Evolutionary conservation across 306 rosid genomes (phyloP).

Genomic region (Datisca glomerata): DNA sequence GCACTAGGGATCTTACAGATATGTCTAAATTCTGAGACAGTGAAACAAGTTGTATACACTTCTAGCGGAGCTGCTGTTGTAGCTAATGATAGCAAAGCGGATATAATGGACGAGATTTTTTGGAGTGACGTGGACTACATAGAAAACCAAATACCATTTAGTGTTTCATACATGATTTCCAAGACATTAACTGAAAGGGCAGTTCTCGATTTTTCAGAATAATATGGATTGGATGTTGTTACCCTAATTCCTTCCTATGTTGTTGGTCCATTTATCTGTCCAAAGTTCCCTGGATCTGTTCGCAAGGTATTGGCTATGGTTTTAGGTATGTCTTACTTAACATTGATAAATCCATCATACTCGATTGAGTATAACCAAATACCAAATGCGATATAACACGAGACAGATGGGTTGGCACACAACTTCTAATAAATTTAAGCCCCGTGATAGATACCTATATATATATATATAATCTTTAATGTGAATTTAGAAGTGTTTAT

Average conservation of each 20-base stretch:
- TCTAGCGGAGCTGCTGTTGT: conserved; percentile 30
- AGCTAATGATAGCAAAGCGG: not conserved
- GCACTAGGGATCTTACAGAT: conserved; percentile 41
- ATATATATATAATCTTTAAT: no score
- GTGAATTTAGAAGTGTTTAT: no score
- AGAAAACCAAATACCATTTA: conserved; percentile 4
- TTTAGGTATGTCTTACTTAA: conserved; percentile 17
- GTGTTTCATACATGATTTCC: conserved; percentile 26
- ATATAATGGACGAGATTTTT: conserved; percentile 28
- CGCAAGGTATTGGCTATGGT: conserved; percentile 9
- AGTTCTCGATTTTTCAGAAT: conserved; percentile 39
- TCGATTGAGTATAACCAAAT: no score
- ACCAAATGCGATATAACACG: no score
- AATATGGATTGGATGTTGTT: conserved; percentile 43
- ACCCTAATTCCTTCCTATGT: conserved; percentile 36
- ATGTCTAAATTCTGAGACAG: conserved; percentile 25
- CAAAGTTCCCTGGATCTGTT: conserved; percentile 32
- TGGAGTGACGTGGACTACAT: conserved; percentile 35
- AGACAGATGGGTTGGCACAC: no score
- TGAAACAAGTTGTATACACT: conserved; percentile 51
- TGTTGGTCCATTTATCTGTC: conserved; percentile 54
- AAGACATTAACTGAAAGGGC: conserved; percentile 51
- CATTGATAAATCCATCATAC: no score
- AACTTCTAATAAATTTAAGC: no score
- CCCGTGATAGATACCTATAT: no score